phyloP scores from a whole-genome alignment of 2,329 filamentous ascomycete species.

The Dothideomycetes sp. region DNA sequence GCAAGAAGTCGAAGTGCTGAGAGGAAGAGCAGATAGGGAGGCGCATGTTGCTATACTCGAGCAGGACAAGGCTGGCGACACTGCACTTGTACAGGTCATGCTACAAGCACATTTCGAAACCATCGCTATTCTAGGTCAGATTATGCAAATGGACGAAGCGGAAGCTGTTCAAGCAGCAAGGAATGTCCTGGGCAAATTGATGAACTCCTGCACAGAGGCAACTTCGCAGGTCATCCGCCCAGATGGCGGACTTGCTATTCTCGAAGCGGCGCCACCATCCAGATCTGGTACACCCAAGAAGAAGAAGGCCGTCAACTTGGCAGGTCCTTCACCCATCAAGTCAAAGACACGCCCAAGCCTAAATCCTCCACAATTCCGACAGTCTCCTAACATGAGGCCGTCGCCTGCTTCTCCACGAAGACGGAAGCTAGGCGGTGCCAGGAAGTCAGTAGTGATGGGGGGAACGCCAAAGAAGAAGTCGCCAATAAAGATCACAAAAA shows the following conservation, averaged over 20 bases:
- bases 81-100: slow-evolving; percentile 68
- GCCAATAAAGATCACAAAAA: slow-evolving; percentile 49
- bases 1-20: slow-evolving; percentile 78
- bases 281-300: slow-evolving; percentile 71
- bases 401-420: slow-evolving; percentile 72
- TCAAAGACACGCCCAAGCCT: slow-evolving; percentile 30
- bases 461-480: slow-evolving; percentile 76
- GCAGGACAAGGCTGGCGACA: slow-evolving; percentile 73
- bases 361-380: slow-evolving; percentile 5
- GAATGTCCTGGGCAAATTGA: slow-evolving; percentile 63
- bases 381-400: slow-evolving; percentile 14
- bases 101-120: slow-evolving; percentile 89
- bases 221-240: slow-evolving; percentile 83
- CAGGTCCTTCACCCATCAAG: slow-evolving; percentile 41
- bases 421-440: slow-evolving; percentile 53
- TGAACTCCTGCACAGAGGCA: slow-evolving; percentile 65
- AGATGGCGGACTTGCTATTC: slow-evolving; percentile 58
- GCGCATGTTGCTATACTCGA: slow-evolving; percentile 68
- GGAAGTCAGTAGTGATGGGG: slow-evolving; percentile 55
- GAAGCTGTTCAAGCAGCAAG: slow-evolving; percentile 76
- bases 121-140: slow-evolving; percentile 70
- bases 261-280: slow-evolving; percentile 59
- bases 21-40: slow-evolving; percentile 72
- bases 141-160: slow-evolving; percentile 71
- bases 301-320: slow-evolving; percentile 42